These are phyloP conservation scores for Fimicolochytrium jonesii DNA, from an alignment of 192 early-diverging fungal genomes.

Conservation along the genomic window DNA sequence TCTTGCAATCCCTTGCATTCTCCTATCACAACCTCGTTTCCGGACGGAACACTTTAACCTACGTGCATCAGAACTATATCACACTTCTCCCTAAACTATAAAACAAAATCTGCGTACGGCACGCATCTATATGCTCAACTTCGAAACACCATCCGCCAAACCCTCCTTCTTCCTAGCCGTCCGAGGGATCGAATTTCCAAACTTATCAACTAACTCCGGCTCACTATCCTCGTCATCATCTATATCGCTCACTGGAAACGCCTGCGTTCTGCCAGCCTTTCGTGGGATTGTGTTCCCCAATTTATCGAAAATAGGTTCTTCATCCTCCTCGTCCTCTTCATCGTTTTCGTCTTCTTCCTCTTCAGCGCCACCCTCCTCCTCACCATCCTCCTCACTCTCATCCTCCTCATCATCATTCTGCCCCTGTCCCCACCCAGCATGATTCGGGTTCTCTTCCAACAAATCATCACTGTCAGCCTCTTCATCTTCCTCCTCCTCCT, in stretches of 20 bases:
- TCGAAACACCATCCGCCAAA: too few relatives aligned
- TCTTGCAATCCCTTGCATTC: too few relatives aligned
- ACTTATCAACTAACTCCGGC: slow-evolving; percentile 24
- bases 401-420: slow-evolving; percentile 53
- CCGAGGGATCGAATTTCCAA: slow-evolving; percentile 34
- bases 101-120: too few relatives aligned
- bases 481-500: slow-evolving; percentile 17
- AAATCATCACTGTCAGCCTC: slow-evolving; percentile 5
- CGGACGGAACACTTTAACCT: too few relatives aligned
- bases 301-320: slow-evolving; percentile 24
- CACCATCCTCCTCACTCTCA: slow-evolving; percentile 26
- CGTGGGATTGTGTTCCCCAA: slow-evolving; percentile 31
- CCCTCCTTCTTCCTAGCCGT: neutral
- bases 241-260: slow-evolving; percentile 17
- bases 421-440: slow-evolving; percentile 38
- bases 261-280: neutral
- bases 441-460: slow-evolving; percentile 28
- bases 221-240: slow-evolving; percentile 12
- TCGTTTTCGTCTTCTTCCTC: slow-evolving; percentile 48
- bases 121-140: neutral
- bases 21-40: too few relatives aligned
- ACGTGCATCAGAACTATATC: too few relatives aligned
- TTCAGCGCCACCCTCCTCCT: slow-evolving; percentile 18
- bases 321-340: slow-evolving; percentile 40
- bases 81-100: too few relatives aligned